These are phyloP conservation scores for Yarrowia hollandica DNA, from an alignment of 805 yeast species.

Conservation along the genomic window DNA sequence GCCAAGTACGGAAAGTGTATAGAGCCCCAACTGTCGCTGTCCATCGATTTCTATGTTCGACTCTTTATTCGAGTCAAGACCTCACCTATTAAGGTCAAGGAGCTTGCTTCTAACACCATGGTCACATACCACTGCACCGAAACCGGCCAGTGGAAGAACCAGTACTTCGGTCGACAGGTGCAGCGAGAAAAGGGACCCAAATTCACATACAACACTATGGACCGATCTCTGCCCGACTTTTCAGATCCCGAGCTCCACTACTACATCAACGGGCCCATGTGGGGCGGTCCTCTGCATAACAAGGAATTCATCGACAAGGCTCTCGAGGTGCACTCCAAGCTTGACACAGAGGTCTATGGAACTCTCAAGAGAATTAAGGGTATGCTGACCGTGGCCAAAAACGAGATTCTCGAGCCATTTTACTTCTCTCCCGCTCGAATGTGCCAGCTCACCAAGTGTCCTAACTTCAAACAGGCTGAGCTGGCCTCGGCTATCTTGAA, in stretches of 20 bases:
- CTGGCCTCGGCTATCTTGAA: constrained; percentile 81
- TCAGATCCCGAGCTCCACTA: constrained; percentile 58
- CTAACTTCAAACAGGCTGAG: constrained; percentile 75
- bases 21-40: constrained; percentile 80
- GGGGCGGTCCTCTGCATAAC: constrained; percentile 80
- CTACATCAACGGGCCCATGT: constrained; percentile 96
- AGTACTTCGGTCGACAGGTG: constrained; percentile 66
- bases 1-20: constrained; percentile 85
- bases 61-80: constrained; percentile 75
- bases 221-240: constrained; percentile 54
- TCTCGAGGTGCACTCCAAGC: constrained; percentile 53
- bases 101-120: constrained; percentile 74
- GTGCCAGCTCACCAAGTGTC: constrained; percentile 72
- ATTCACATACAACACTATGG: constrained; percentile 61
- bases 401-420: constrained; percentile 71
- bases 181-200: constrained; percentile 33
- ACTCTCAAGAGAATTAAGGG: constrained; percentile 86
- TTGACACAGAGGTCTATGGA: constrained; percentile 61
- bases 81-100: constrained; percentile 79
- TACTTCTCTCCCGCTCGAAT: constrained; percentile 79
- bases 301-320: constrained; percentile 63
- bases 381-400: constrained; percentile 80
- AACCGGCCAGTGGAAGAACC: constrained; percentile 71
- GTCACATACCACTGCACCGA: constrained; percentile 81
- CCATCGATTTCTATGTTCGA: constrained; percentile 91